Base-by-base conservation (phyloP, 2,329 filamentous ascomycete species). In the Colletotrichum melonis region DNA sequence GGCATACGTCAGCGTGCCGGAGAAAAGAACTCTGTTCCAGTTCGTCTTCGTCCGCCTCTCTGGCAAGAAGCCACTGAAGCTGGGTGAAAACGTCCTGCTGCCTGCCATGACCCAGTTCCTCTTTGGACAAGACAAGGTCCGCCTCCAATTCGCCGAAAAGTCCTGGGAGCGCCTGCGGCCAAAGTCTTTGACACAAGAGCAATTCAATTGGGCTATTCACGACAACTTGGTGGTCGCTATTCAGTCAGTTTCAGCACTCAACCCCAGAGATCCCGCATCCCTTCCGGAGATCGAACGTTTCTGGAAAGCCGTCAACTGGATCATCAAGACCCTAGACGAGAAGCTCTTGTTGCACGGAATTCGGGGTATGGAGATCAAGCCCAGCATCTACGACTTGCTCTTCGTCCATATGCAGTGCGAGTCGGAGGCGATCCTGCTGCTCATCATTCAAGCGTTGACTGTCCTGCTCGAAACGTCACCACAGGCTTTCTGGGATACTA, bases 141-240 rank as follows among this genome's bases (percentile, higher is more conserved):
- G 93, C 63, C 87, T 87, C 52, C 84, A 86, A 55, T 97, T 95
- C 88, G 94, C 94, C 1, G 84, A 87, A 46, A 85, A 88, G 63
- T 90, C 91, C 6, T 95, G 93, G 90, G 86, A 87, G n/a, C 90
- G 89, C 52, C 89, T 93, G 75, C 87, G 89, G 60, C 87, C 90
- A 14, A 85, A 88, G 30, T 83, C 85, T 24, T 88, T 97, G 63
- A 91, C 92, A 1, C 86, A 89, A 11, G 88, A 91, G 46, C 93
- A 97, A 76, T 98, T 98, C 80, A 94, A 98, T 56, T 97, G 94
- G 92, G 94, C 94, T 12, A 91, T 98, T 54, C 92, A 92, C 75
- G 92, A 94, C 74, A 91, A 92, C 42, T 86, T 98, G 22, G 85
- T 91, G 49, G 86, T 88, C 68, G 92, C 91, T 8, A 91, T 98